A percentile compares a stretch with the other conserved stretches of the same genome.
Evolutionary conservation across 1,139 yeast genomes (phyloP).

Genomic region (Zhuliangozyma blackwelliae): DNA sequence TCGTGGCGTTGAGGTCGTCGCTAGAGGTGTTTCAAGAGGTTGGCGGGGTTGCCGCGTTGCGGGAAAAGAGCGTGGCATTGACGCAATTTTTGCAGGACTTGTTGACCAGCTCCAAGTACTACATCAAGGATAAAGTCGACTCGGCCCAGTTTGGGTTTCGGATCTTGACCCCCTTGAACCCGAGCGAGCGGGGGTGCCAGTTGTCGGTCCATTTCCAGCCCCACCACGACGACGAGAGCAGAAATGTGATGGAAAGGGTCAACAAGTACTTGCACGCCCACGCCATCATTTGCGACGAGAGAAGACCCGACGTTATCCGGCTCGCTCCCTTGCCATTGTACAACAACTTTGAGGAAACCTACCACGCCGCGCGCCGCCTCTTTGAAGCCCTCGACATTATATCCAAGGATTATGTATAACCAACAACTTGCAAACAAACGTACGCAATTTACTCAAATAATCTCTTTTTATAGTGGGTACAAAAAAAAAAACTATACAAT

Average conservation of each 20-base stretch:
- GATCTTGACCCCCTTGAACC: conserved; percentile 66
- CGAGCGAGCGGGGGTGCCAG: conserved; percentile 71
- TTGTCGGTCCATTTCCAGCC: conserved; percentile 69
- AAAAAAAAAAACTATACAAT: no score
- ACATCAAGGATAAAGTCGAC: conserved; percentile 24
- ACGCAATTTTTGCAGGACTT: conserved; percentile 54
- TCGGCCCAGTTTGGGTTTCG: conserved; percentile 44
- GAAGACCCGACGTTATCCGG: conserved; percentile 84
- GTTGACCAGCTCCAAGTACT: conserved; percentile 42
- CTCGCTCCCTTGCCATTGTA: conserved; percentile 82
- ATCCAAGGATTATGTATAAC: conserved; percentile 5
- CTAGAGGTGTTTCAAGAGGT: conserved; percentile 55
- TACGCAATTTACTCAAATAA: not conserved
- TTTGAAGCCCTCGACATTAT: conserved; percentile 30
- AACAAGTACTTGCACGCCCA: conserved; percentile 43
- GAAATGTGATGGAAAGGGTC: conserved; percentile 62
- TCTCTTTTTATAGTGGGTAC: not conserved
- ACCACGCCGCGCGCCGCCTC: conserved; percentile 41
- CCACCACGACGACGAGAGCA: conserved; percentile 25
- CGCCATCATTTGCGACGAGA: conserved; percentile 81
- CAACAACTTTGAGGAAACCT: conserved; percentile 68
- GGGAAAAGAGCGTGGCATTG: conserved; percentile 53
- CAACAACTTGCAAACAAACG: no score
- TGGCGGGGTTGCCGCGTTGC: conserved; percentile 60
- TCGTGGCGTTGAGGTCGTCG: conserved; percentile 65